Percentiles rank a stretch among this genome's conserved stretches.
phyloP scores from a whole-genome alignment of 345 rosid genomes.

The rapeseed (Brassica napus) region Da-Ae NC_063448.1:17118501-17119000 shows the following conservation, averaged over 20 bases:
- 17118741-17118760: not conserved
- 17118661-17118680: slow-evolving; percentile 33
- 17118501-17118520: slow-evolving; percentile 19
- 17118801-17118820: slow-evolving; percentile 8
- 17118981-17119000: slow-evolving; percentile 31
- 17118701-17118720: slow-evolving; percentile 17
- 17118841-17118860: not conserved
- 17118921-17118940: not conserved
- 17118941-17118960: slow-evolving; percentile 15
- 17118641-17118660: not conserved
- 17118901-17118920: slow-evolving; percentile 18
- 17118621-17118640: slow-evolving; percentile 9
- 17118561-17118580: not conserved
- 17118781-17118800: slow-evolving; percentile 13
- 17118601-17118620: not conserved
- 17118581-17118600: not conserved
- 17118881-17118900: not conserved
- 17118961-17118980: slow-evolving; percentile 18
- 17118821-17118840: slow-evolving; percentile 1
- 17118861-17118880: slow-evolving; percentile 9
- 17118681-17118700: slow-evolving; percentile 15
- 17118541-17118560: slow-evolving; percentile 6
- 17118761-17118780: not conserved
- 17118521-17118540: slow-evolving; percentile 26
- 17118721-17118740: slow-evolving; percentile 1